These are phyloP conservation scores for Trichophyton rubrum DNA, from an alignment of 2,329 filamentous ascomycete genomes.

Conservation along the genomic window DNA sequence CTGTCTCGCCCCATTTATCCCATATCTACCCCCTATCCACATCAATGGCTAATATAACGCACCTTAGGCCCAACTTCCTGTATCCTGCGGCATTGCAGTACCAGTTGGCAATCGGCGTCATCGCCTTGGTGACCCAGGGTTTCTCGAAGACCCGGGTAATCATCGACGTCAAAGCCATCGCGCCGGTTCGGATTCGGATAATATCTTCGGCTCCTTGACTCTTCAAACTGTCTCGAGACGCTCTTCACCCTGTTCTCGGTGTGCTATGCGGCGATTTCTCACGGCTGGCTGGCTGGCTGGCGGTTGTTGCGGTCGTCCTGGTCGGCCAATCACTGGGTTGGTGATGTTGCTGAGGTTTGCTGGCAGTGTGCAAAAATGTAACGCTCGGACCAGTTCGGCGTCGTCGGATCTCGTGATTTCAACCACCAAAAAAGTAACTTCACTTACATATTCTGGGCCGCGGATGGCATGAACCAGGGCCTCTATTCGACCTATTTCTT, in stretches of 20 bases:
- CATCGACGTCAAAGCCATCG: slow-evolving; percentile 32
- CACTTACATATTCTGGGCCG: not conserved
- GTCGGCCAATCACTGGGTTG: slow-evolving; percentile 9
- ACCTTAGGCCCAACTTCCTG: slow-evolving; percentile 85
- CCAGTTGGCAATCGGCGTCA: slow-evolving; percentile 76
- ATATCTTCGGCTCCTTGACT: too few relatives aligned
- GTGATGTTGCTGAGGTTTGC: slow-evolving; percentile 1
- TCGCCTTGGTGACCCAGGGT: slow-evolving; percentile 68
- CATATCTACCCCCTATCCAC: not conserved
- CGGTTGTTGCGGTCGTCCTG: not conserved
- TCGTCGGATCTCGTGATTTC: slow-evolving; percentile 11
- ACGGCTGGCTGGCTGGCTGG: not conserved
- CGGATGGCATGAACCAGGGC: too few relatives aligned
- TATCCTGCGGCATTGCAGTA: slow-evolving; percentile 84
- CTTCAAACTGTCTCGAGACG: not conserved
- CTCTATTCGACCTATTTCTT: not conserved
- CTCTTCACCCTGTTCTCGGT: slow-evolving; percentile 14
- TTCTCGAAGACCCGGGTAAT: slow-evolving; percentile 64
- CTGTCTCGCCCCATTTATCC: not conserved
- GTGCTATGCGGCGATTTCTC: slow-evolving; percentile 15
- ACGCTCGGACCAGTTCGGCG: slow-evolving; percentile 14
- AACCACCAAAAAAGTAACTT: slow-evolving; percentile 7
- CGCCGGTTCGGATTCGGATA: not conserved
- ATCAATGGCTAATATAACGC: slow-evolving; percentile 24
- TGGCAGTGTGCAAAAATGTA: slow-evolving; percentile 11